Percentiles rank a stretch among this genome's conserved stretches.
These are phyloP conservation scores for Beta lomatogona DNA, from an alignment of 179 eudicot genomes.

Conservation along the genomic window DNA sequence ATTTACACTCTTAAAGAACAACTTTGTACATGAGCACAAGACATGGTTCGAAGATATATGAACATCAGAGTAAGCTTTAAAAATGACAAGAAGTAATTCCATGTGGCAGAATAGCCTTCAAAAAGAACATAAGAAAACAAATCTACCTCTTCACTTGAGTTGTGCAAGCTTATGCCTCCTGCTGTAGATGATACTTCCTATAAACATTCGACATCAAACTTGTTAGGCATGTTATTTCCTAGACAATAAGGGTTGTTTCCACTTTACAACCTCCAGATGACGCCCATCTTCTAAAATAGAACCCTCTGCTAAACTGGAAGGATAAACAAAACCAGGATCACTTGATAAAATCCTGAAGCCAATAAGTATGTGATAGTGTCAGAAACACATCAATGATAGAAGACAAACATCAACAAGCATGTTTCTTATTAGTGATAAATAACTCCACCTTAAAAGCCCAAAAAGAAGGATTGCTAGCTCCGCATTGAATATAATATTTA, in stretches of 20 bases:
- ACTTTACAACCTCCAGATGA: constrained; percentile 42
- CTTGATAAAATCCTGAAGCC: constrained; percentile 53
- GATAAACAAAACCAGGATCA: constrained; percentile 64
- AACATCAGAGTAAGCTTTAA: neutral
- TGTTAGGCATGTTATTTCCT: constrained; percentile 17
- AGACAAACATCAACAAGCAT: constrained; percentile 10
- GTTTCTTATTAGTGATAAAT: neutral
- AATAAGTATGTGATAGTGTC: constrained; percentile 19
- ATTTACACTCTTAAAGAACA: neutral
- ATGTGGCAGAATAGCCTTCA: neutral
- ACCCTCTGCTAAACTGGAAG: constrained; percentile 27
- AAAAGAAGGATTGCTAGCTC: constrained; percentile 45
- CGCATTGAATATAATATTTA: constrained; percentile 48
- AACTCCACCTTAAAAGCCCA: constrained; percentile 55
- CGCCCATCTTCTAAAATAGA: constrained; percentile 34
- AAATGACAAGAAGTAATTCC: neutral
- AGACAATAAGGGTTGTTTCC: constrained; percentile 1
- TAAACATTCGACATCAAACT: constrained; percentile 21
- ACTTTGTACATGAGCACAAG: neutral
- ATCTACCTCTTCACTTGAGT: constrained; percentile 33
- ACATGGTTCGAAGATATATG: neutral
- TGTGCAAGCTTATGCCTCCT: neutral
- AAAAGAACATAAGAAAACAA: neutral
- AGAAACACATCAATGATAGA: neutral
- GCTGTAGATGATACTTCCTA: constrained; percentile 27